Percentiles rank a stretch among this genome's conserved stretches.
Conservation (phyloP, 345 rosid genomes). For the Isatis tinctoria region DNA sequence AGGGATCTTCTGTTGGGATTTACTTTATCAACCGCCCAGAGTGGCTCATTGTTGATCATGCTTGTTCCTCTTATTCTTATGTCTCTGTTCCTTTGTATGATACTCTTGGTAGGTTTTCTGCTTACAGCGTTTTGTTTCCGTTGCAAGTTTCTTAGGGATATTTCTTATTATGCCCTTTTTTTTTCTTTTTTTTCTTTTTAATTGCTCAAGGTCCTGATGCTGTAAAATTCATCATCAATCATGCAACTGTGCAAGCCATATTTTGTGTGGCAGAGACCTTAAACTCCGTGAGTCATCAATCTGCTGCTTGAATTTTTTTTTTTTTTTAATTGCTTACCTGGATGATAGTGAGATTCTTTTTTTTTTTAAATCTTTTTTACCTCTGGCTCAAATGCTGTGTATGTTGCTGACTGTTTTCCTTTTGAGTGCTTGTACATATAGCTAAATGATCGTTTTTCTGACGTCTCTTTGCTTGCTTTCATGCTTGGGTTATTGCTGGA, state of each 20-base stretch:
- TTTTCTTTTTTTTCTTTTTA: neutral
- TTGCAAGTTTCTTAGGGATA: constrained; percentile 7
- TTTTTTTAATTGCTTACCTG: neutral
- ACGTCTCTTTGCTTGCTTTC: neutral
- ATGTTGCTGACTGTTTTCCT: neutral
- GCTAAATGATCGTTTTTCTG: neutral
- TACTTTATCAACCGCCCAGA: constrained; percentile 96
- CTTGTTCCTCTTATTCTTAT: constrained; percentile 85
- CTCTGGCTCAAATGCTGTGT: neutral
- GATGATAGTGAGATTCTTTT: neutral
- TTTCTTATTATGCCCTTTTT: neutral
- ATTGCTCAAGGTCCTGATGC: constrained; percentile 86
- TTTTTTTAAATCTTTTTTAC: neutral
- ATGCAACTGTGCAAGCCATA: constrained; percentile 76
- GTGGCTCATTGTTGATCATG: constrained; percentile 94
- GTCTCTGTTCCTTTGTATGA: constrained; percentile 94
- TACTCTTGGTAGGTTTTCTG: constrained; percentile 67
- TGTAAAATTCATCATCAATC: constrained; percentile 79
- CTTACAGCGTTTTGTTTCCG: neutral
- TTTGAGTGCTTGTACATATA: neutral
- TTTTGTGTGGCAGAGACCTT: constrained; percentile 88
- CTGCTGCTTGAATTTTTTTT: neutral
- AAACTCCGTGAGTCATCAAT: constrained; percentile 49
- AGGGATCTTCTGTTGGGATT: constrained; percentile 84
- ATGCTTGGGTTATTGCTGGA: constrained; percentile 21